phyloP scores from a whole-genome alignment of 768 basidiomycete species.

The Tubosaeta sp. region DNA sequence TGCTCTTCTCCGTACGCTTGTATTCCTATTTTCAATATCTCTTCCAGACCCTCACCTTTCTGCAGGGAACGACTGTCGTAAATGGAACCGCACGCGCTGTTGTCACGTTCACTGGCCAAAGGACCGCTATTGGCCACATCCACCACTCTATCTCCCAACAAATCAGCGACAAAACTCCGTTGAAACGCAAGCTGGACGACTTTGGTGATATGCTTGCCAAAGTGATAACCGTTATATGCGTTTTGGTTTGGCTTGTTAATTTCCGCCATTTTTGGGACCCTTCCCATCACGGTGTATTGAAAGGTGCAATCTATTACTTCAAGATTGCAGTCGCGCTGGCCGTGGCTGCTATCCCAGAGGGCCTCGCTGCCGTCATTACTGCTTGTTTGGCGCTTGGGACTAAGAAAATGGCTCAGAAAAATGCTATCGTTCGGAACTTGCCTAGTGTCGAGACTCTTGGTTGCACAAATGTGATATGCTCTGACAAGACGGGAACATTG shows the following conservation, averaged over 20 bases:
- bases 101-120: conserved; percentile 80
- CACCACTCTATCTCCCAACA: conserved; percentile 94
- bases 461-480: conserved; percentile 98
- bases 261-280: conserved; percentile 95
- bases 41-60: background rate
- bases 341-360: conserved; percentile 98
- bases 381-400: conserved; percentile 95
- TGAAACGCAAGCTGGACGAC: conserved; percentile 97
- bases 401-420: conserved; percentile 99
- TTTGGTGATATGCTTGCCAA: conserved; percentile 98
- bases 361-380: conserved; percentile 96
- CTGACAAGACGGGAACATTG: conserved; percentile 95
- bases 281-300: conserved; percentile 82
- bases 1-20: conserved; percentile 77
- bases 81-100: conserved; percentile 87
- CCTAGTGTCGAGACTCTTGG: conserved; percentile 97
- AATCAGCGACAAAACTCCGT: conserved; percentile 92
- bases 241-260: conserved; percentile 98
- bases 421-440: conserved; percentile 94
- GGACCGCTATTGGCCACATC: conserved; percentile 94
- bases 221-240: conserved; percentile 94
- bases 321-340: conserved; percentile 98
- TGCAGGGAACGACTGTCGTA: conserved; percentile 90
- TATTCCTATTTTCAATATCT: background rate
- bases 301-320: conserved; percentile 97